Conservation (phyloP, 495 filamentous ascomycete genomes). For the Aspergillus bertholletiae region DNA sequence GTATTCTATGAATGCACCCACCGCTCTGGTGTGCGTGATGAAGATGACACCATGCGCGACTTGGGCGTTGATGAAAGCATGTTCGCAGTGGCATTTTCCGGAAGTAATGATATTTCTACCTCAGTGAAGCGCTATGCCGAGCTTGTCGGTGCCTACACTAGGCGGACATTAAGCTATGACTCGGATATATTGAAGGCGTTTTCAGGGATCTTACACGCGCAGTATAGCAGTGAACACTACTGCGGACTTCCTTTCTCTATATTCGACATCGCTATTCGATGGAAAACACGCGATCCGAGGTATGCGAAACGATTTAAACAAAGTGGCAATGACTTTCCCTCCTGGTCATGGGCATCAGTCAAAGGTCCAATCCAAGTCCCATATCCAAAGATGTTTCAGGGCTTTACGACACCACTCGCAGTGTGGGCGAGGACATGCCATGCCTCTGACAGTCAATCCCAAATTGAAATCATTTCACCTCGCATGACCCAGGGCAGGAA, state of each 20-base stretch:
- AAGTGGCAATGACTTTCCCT: not conserved
- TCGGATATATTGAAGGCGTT: slow-evolving; percentile 20
- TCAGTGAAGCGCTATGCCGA: not conserved
- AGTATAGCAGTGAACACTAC: not conserved
- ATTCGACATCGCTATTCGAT: not conserved
- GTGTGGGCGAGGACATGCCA: no score
- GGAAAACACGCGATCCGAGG: not conserved
- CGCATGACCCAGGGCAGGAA: no score
- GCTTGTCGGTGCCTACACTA: slow-evolving; percentile 10
- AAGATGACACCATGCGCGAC: not conserved
- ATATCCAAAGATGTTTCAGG: not conserved
- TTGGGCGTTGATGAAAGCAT: not conserved
- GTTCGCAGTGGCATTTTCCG: not conserved
- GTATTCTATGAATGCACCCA: slow-evolving; percentile 6
- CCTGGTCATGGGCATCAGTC: not conserved
- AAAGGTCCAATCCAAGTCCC: not conserved
- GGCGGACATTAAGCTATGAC: slow-evolving; percentile 7
- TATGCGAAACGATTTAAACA: not conserved
- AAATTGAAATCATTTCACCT: no score
- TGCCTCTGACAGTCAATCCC: no score
- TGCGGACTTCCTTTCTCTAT: not conserved
- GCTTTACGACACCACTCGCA: not conserved
- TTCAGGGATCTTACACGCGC: not conserved
- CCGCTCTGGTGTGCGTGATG: not conserved
- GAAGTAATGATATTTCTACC: not conserved